Evolutionary conservation across 345 rosid genomes (phyloP).

Genomic region (Linum usitatissimum): DNA sequence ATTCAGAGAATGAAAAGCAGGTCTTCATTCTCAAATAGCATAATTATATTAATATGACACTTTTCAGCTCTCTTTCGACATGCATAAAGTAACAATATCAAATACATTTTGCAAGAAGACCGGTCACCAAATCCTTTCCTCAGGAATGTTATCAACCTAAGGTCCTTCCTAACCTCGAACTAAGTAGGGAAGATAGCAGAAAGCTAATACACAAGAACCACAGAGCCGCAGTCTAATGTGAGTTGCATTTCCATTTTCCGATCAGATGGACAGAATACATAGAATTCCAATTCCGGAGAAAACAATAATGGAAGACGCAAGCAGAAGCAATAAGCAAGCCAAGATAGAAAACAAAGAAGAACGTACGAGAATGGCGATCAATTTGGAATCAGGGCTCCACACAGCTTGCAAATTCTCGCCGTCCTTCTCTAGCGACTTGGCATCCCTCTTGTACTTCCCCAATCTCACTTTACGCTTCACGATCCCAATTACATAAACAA

Average conservation of each 20-base stretch:
- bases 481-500: background rate
- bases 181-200: background rate
- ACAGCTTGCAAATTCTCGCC: slow-evolving; percentile 83
- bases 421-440: slow-evolving; percentile 56
- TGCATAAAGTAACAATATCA: background rate
- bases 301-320: background rate
- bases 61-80: background rate
- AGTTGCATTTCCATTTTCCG: background rate
- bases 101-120: background rate
- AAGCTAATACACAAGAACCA: background rate
- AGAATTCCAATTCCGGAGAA: background rate
- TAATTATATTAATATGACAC: background rate
- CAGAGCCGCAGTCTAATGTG: background rate
- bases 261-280: background rate
- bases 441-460: slow-evolving; percentile 77
- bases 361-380: slow-evolving; percentile 79
- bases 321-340: background rate
- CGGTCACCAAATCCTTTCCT: background rate
- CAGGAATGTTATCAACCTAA: background rate
- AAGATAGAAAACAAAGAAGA: background rate
- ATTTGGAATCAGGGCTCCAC: slow-evolving; percentile 84
- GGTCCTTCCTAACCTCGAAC: background rate
- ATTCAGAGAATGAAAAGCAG: background rate
- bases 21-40: background rate
- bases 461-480: slow-evolving; percentile 77